Base-by-base conservation (phyloP, 352 stramenopile genomes). In the Phytopythium montanum region DNA sequence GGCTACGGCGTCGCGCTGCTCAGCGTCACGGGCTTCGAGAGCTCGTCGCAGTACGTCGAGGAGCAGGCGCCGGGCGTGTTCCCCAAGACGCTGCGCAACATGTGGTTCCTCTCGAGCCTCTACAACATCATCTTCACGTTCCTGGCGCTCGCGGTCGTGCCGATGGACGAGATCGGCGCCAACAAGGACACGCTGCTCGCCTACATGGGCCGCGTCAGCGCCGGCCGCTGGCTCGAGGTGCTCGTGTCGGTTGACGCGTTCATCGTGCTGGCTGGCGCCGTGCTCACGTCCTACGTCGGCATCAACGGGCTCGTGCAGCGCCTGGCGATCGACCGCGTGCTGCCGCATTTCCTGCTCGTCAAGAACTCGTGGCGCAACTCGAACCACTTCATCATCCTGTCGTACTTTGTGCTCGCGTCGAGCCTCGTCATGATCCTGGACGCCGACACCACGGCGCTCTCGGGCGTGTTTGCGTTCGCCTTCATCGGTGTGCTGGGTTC, bases 401-500 rank as follows among this genome's bases (percentile, higher is more conserved):
- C 81, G 2, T 96, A 92, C 56, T 94, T 94, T 59, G 64, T 66
- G 10, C 51, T 94, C 19, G 69, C 79, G 44, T 62, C 88, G 26
- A 90, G 75, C 55, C 72, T 95, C n/a, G 83, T 92, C 10, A 56
- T 96, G 41, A 33, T 92, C 28, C 75, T 96, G 0, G 69, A 92
- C 44, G 87, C 83, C 13, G 80, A 97, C 46, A 79, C 94, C 13
- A 85, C 72, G 25, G 81, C 87, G 28, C 76, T 98, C 3, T 79
- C 84, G 14, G 90, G 90, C 14, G 93, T 98, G 25, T 98, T 97
- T 62, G 96, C 86, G 25, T 95, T 96, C 58, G 83, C 90, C 7
- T 98, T 97, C 59, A 63, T 98, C 10, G 79, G 77, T 1, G 84
- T 98, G 12, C 97, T 98, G 89, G 82, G 75, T n/a, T 76, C 97